Evolutionary conservation across 1,284 basidiomycete species (phyloP).

Genomic region (Cryptococcus maquisensis): DNA sequence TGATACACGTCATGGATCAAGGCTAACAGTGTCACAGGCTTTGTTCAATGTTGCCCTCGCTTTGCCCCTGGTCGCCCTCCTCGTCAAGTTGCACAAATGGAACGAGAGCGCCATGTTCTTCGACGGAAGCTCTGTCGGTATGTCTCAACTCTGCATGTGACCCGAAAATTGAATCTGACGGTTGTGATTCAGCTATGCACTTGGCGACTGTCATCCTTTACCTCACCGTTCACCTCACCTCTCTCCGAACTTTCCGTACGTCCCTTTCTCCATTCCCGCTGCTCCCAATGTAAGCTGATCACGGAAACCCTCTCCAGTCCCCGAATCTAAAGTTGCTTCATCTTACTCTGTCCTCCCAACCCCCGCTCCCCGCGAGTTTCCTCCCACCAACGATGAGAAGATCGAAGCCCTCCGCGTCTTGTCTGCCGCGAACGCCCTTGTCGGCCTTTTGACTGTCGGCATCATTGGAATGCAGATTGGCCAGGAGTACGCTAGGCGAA

Average conservation of each 20-base stretch:
- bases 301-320: conserved; percentile 31
- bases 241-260: conserved; percentile 59
- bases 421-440: conserved; percentile 77
- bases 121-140: conserved; percentile 77
- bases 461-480: conserved; percentile 61
- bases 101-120: conserved; percentile 87
- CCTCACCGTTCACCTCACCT: conserved; percentile 69
- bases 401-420: conserved; percentile 73
- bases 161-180: neutral
- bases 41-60: conserved; percentile 75
- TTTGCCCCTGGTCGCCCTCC: conserved; percentile 65
- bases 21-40: conserved; percentile 53
- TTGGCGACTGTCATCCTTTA: conserved; percentile 72
- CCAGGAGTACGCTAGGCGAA: conserved; percentile 72
- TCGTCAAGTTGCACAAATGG: conserved; percentile 77
- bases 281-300: too few species aligned
- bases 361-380: conserved; percentile 53
- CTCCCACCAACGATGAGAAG: conserved; percentile 62
- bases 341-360: conserved; percentile 44
- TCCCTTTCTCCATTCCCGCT: conserved; percentile 1
- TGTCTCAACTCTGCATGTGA: conserved; percentile 14
- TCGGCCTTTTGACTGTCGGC: conserved; percentile 58
- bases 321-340: conserved; percentile 34
- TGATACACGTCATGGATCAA: neutral
- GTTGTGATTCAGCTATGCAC: conserved; percentile 46